Conservation (phyloP, 495 filamentous ascomycete genomes). For the Aspergillus indologenus region DNA sequence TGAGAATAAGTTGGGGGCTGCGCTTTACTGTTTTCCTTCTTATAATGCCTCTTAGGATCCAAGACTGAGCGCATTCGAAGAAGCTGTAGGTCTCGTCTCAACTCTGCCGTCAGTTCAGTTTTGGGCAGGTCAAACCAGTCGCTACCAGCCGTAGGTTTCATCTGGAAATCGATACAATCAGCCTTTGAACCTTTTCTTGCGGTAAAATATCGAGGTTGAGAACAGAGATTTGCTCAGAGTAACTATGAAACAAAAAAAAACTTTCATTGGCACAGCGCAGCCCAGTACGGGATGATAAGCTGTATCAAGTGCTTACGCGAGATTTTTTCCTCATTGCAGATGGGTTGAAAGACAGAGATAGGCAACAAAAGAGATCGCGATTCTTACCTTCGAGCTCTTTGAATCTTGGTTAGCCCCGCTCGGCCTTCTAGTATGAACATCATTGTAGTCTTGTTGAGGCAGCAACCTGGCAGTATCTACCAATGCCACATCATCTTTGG, state of each 20-base stretch:
- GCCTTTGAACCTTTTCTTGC: neutral
- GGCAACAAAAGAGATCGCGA: conserved; percentile 29
- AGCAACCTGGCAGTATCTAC: conserved; percentile 46
- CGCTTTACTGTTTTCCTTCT: conserved; percentile 69
- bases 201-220: neutral
- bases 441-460: neutral
- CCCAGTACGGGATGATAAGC: conserved; percentile 72
- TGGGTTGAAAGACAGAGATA: conserved; percentile 7
- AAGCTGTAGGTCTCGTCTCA: conserved; percentile 84
- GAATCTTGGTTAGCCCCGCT: neutral
- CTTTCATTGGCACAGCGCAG: conserved; percentile 73
- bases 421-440: neutral
- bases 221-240: conserved; percentile 72
- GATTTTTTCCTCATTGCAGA: conserved; percentile 68
- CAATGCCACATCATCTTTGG: conserved; percentile 40
- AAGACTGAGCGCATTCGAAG: conserved; percentile 84
- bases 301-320: conserved; percentile 58
- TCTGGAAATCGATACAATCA: conserved; percentile 26
- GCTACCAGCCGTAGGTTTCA: conserved; percentile 58
- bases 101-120: conserved; percentile 76
- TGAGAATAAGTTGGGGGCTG: conserved; percentile 76
- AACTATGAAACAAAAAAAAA: conserved; percentile 84
- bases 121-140: conserved; percentile 83
- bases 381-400: conserved; percentile 32
- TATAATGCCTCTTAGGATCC: conserved; percentile 88